phyloP scores from a whole-genome alignment of 2,329 filamentous ascomycete genomes.

The Cercospora nicotianae region DNA sequence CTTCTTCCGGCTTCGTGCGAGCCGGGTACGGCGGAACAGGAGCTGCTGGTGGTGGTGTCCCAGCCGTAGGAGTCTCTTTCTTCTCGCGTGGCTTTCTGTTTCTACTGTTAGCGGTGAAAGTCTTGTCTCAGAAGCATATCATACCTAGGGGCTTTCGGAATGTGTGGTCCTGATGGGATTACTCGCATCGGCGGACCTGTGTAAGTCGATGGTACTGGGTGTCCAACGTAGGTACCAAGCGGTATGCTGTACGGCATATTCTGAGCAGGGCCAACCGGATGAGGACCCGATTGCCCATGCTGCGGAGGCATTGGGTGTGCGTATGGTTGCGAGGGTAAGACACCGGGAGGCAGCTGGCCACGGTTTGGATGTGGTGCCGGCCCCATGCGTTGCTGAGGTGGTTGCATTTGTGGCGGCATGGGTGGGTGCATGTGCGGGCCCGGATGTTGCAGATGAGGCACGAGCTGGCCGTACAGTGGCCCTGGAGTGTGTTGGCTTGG shows the following conservation, averaged over 20 bases:
- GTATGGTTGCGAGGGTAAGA: constrained; percentile 24
- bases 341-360: constrained; percentile 14
- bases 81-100: constrained; percentile 19
- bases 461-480: not conserved
- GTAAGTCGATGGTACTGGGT: constrained; percentile 5
- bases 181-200: not conserved
- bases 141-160: constrained; percentile 8
- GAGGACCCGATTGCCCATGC: constrained; percentile 7
- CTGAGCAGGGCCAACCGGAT: constrained; percentile 21
- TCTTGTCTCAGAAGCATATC: not conserved
- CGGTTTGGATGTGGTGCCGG: constrained; percentile 12
- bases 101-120: constrained; percentile 6
- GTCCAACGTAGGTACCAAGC: constrained; percentile 13
- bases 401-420: constrained; percentile 4
- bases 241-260: constrained; percentile 22
- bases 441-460: constrained; percentile 7
- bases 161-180: not conserved
- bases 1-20: constrained; percentile 22
- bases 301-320: constrained; percentile 18
- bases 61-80: constrained; percentile 19
- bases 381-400: constrained; percentile 14
- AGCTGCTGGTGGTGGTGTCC: constrained; percentile 26
- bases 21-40: constrained; percentile 27
- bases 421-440: constrained; percentile 3
- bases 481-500: constrained; percentile 4